phyloP scores from a whole-genome alignment of 1,284 basidiomycete species.

The Amylostereum chailletii region DNA sequence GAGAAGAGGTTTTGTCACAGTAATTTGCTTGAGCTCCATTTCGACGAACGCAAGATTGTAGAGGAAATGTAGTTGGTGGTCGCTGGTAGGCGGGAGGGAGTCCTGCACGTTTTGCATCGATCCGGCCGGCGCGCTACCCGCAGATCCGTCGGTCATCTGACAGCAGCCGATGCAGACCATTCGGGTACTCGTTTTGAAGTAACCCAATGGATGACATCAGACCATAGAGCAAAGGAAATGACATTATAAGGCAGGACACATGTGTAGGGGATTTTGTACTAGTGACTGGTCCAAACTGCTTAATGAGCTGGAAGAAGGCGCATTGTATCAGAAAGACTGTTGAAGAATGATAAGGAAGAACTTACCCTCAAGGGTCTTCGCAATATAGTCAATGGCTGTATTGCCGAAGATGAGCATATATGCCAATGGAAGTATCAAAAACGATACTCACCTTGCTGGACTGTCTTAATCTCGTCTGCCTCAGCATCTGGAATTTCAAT shows the following conservation, averaged over 20 bases:
- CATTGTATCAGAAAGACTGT: background rate
- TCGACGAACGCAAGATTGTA: too few species aligned
- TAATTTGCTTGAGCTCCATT: conserved; percentile 14
- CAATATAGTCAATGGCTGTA: conserved; percentile 94
- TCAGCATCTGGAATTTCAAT: conserved; percentile 97
- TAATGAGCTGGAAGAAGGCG: conserved; percentile 16
- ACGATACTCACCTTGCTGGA: conserved; percentile 72
- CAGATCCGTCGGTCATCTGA: too few species aligned
- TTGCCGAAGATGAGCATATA: conserved; percentile 5
- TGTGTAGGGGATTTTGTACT: background rate
- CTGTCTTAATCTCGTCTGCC: conserved; percentile 95
- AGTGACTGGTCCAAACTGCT: background rate
- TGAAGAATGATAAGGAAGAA: conserved; percentile 1
- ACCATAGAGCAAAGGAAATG: too few species aligned
- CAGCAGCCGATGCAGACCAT: too few species aligned
- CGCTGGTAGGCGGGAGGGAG: too few species aligned
- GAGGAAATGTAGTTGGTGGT: too few species aligned
- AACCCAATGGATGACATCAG: too few species aligned
- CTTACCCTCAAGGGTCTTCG: conserved; percentile 86
- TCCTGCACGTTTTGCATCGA: too few species aligned
- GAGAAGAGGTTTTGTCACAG: conserved; percentile 37
- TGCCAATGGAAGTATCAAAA: conserved; percentile 4
- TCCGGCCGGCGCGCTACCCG: too few species aligned
- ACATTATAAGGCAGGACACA: too few species aligned
- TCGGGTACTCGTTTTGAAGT: too few species aligned